These are phyloP conservation scores for Murraya koenigii DNA, from an alignment of 345 rosid species.

Conservation along the genomic window DNA sequence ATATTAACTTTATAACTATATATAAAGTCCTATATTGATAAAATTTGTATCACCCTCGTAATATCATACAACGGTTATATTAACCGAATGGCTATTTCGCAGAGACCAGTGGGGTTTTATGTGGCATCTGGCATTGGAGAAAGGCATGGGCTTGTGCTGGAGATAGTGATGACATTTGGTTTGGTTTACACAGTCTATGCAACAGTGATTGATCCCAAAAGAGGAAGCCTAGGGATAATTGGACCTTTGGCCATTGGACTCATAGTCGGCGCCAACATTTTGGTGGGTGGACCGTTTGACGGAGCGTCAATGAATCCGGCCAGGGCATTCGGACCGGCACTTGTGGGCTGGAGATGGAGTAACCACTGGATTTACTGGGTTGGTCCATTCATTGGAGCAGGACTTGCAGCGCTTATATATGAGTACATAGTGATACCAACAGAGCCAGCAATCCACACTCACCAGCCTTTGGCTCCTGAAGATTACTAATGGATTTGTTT, in stretches of 20 bases:
- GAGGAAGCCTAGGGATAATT: slow-evolving; percentile 45
- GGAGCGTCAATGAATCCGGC: slow-evolving; percentile 56
- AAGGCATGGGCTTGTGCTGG: slow-evolving; percentile 39
- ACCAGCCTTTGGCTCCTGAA: slow-evolving; percentile 82
- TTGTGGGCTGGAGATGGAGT: slow-evolving; percentile 51
- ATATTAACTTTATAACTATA: too few species aligned
- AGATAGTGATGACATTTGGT: slow-evolving; percentile 43
- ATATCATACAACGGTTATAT: too few species aligned
- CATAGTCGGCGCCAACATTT: slow-evolving; percentile 36
- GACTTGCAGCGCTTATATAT: slow-evolving; percentile 42
- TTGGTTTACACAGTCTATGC: slow-evolving; percentile 43
- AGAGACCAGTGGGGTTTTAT: slow-evolving; percentile 65
- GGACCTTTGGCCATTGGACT: slow-evolving; percentile 49
- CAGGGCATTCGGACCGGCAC: slow-evolving; percentile 44
- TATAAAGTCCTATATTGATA: too few species aligned
- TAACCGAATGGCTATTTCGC: slow-evolving; percentile 1
- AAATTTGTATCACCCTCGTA: too few species aligned
- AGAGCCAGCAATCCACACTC: slow-evolving; percentile 44
- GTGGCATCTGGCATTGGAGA: slow-evolving; percentile 50
- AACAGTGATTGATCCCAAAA: slow-evolving; percentile 42
- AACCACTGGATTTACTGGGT: slow-evolving; percentile 61
- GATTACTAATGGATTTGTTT: slow-evolving; percentile 44
- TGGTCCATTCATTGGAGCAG: slow-evolving; percentile 48
- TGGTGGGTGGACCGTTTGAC: slow-evolving; percentile 49
- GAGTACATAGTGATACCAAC: slow-evolving; percentile 54